These are phyloP conservation scores for Erucastrum elatum DNA, from an alignment of 345 rosid species.

Conservation along the genomic window DNA sequence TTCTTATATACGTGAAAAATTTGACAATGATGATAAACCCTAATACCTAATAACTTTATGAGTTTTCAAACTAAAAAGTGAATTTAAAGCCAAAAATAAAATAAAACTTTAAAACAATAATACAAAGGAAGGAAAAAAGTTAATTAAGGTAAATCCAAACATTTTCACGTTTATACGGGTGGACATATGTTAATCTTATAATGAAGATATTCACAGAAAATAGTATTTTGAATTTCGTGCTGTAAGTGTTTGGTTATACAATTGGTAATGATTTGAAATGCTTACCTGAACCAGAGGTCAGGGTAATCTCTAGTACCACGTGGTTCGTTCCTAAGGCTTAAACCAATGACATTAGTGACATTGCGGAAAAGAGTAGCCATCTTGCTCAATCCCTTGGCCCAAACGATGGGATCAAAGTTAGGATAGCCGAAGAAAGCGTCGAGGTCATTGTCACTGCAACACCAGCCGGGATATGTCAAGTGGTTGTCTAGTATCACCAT, in stretches of 20 bases:
- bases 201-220: no score
- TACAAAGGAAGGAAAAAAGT: neutral
- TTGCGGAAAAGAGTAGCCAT: conserved; percentile 71
- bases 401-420: conserved; percentile 59
- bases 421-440: conserved; percentile 87
- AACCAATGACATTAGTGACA: conserved; percentile 60
- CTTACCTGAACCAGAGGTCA: conserved; percentile 77
- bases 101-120: neutral
- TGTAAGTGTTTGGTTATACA: neutral
- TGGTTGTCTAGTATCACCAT: conserved; percentile 88
- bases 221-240: neutral
- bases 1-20: neutral
- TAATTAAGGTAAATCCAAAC: neutral
- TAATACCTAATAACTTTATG: neutral
- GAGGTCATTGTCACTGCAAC: conserved; percentile 64
- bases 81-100: neutral
- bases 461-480: conserved; percentile 84
- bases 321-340: conserved; percentile 86
- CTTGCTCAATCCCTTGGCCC: conserved; percentile 61
- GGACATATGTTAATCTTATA: neutral
- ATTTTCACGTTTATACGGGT: neutral
- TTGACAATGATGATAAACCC: neutral
- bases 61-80: neutral
- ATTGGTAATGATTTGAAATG: neutral
- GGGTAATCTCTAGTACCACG: conserved; percentile 68